Evolutionary conservation across 2,329 filamentous ascomycete genomes (phyloP), one percentile per base, ranked within the genome.

Genomic region (Colletotrichum nymphaeae): DNA sequence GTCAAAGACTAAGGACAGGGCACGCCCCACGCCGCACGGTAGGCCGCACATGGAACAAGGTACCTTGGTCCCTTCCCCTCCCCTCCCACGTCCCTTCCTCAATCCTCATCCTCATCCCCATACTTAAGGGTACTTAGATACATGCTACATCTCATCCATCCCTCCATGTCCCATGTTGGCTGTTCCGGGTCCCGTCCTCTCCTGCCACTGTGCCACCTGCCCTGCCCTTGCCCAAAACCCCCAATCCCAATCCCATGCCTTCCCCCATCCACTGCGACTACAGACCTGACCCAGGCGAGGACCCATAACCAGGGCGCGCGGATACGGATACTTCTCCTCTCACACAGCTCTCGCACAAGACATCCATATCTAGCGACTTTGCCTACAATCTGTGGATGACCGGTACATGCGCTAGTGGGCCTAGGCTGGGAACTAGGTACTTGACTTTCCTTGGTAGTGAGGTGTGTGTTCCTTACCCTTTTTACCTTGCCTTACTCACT

Each of bases 31-130:
- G 37, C 37, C 37, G 37, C 37, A 42, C 37, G 12, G 35, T 16
- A 42, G 35, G 37, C 37, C 37, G 37, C 37, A 63, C 59, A 63
- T 63, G 59, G 59, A 63, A 63, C 59, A 63, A 52, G 59, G 42
- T 63, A 63, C 42, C 42, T 63, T 63, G 59, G 42, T 63, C 59
- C 53, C 63, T 24, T 63, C 52, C 59, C 30, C 32, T 35, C 32
- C 32, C 63, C 60, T 42, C 58, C 58, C 59, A 52, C 28, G 58
- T 53, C 32, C 62, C n/a, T 12, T 46, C 42, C 53, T 35, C 32
- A 35, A 35, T 35, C 32, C 30, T 52, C 58, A 30, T 56, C 55
- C 37, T 42, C 37, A 42, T 42, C 37, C 42, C 42, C 42, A 49
- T 49, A 49, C 19, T 49, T 19, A 19, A n/a, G 37, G 37, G 37